Evolutionary conservation across 1,139 yeast species (phyloP).

Genomic region (Kodamaea suecica): DNA sequence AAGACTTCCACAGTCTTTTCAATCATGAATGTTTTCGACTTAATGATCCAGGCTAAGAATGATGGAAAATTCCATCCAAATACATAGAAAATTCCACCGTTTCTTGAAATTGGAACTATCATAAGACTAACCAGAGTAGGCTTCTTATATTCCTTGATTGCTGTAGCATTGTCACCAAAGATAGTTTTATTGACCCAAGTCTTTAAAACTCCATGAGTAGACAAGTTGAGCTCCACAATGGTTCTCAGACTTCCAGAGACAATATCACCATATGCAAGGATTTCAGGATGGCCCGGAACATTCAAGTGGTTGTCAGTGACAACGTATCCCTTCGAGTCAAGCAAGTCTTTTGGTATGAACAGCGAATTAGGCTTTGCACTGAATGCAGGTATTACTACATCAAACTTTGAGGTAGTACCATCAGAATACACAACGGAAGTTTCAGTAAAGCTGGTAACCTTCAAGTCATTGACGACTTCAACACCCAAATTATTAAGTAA

Average conservation of each 20-base stretch:
- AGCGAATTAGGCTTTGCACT: conserved; percentile 25
- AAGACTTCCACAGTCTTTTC: conserved; percentile 9
- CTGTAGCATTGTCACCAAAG: conserved; percentile 13
- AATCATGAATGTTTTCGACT: conserved; percentile 15
- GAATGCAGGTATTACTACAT: conserved; percentile 26
- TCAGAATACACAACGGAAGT: conserved; percentile 10
- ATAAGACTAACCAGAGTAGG: conserved; percentile 11
- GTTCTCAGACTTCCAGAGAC: conserved; percentile 22
- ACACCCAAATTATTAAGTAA: conserved; percentile 25
- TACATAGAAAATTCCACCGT: conserved; percentile 35
- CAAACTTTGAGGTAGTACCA: conserved; percentile 22
- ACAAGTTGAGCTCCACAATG: conserved; percentile 24
- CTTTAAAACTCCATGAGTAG: conserved; percentile 21
- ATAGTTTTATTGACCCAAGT: conserved; percentile 17
- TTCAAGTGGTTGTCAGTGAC: conserved; percentile 20
- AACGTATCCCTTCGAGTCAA: conserved; percentile 16
- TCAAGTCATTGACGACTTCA: conserved; percentile 23
- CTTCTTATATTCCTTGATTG: conserved; percentile 15
- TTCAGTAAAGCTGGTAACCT: conserved; percentile 10
- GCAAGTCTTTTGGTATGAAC: conserved; percentile 12
- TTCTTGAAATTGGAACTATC: conserved; percentile 33
- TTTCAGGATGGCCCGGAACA: conserved; percentile 1
- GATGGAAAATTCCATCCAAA: conserved; percentile 30
- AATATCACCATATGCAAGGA: conserved; percentile 20
- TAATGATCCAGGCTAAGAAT: conserved; percentile 26